Percentiles rank a stretch among this genome's conserved stretches.
Evolutionary conservation across 1,284 basidiomycete species (phyloP).

Genomic region (Afroboletus lepidellus): DNA sequence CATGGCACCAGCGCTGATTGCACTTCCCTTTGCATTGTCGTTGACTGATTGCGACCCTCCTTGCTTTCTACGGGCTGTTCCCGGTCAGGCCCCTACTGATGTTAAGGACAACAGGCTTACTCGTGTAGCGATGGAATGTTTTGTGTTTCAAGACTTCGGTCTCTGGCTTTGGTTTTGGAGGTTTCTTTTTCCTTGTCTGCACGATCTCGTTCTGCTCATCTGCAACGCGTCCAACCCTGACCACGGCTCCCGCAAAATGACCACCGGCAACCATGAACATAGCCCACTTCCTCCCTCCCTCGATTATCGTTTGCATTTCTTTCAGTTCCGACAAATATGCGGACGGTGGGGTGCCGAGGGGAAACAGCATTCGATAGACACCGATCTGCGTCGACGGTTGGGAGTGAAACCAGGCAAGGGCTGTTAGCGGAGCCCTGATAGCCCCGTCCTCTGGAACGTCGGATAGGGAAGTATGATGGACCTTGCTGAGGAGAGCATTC

Average conservation of each 20-base stretch:
- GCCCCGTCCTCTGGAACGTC: conserved; percentile 43
- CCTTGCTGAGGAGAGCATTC: conserved; percentile 64
- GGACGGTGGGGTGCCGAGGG: conserved; percentile 41
- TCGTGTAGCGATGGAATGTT: conserved; percentile 98
- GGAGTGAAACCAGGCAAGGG: conserved; percentile 89
- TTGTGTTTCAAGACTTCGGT: conserved; percentile 87
- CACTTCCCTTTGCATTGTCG: conserved; percentile 90
- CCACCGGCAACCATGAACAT: conserved; percentile 97
- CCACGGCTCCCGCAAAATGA: conserved; percentile 93
- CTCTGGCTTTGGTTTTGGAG: conserved; percentile 60
- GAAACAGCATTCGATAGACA: conserved; percentile 78
- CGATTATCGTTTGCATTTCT: conserved; percentile 61
- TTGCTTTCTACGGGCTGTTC: conserved; percentile 89
- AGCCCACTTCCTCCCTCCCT: conserved; percentile 81
- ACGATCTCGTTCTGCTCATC: conserved; percentile 39
- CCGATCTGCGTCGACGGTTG: conserved; percentile 84
- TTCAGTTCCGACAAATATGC: conserved; percentile 59
- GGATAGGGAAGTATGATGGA: conserved; percentile 48
- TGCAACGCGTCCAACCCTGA: conserved; percentile 60
- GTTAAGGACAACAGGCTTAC: conserved; percentile 44
- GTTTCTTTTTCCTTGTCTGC: conserved; percentile 50
- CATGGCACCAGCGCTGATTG: conserved; percentile 93
- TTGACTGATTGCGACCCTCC: conserved; percentile 93
- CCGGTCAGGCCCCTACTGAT: conserved; percentile 1
- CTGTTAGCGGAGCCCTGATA: conserved; percentile 58